Base-by-base conservation (phyloP, 768 basidiomycete genomes). In the Podaxis sp. region DNA sequence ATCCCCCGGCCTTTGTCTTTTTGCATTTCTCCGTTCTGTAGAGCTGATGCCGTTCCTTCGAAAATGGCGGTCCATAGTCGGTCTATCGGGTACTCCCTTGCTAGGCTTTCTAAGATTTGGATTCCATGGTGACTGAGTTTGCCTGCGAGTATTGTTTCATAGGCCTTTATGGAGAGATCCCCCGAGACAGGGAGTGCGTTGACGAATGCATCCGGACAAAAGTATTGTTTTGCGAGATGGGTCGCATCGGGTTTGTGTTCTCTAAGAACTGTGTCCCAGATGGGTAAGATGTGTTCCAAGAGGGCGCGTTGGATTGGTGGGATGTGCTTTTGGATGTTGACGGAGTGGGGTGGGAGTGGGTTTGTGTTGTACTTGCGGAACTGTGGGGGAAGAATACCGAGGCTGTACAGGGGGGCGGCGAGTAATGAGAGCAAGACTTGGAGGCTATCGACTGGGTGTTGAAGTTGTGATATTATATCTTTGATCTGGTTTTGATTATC, bases 81-180 rank as follows among this genome's bases (percentile, higher is more conserved):
- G 66, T 91, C 87, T 41, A 95, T 73, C 3, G 91, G 85, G 71
- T 93, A 95, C 33, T 83, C 77, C 52, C 70, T 76, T 8, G 80
- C 71, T 17, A 96, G 77, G n/a, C 74, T 79, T 20, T 77, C 77
- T 24, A 95, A 75, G 1, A 90, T 63, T 55, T 74, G 69, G 37
- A 91, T 70, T 0, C 84, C 80, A 66, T 84, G 83, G 8, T 76
- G 72, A 37, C 77, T 76, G 38, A 89, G 69, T 30, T 82, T 75
- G 33, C 78, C 68, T 15, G 84, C 78, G 36, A 87, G 74, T 49
- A 95, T 78, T 0, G 85, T 86, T 22, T 84, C 83, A 72, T 92
- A 93, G 2, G 90, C 85, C 50, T 78, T 73, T 4, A 86, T 58
- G 12, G 85, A 84, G 17, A 87, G 76, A 33, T 84, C 75, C 24